Conservation (phyloP, 2,329 filamentous ascomycete species). For the Celoporthe dispersa region DNA sequence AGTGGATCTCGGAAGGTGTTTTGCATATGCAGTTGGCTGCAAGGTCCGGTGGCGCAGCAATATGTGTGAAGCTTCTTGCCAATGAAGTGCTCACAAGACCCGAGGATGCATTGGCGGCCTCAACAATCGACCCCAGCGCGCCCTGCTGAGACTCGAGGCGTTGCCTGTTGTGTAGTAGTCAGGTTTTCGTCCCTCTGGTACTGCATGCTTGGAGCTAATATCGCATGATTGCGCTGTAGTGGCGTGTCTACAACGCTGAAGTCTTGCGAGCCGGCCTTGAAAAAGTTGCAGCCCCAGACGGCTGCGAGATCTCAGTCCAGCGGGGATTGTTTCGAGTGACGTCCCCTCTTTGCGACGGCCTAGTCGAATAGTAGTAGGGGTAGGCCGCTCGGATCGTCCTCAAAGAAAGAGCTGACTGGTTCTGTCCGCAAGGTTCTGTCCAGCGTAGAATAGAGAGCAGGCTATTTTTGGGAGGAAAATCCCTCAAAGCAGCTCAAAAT, state of each 20-base stretch:
- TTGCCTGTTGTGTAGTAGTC: background rate
- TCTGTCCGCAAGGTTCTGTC: background rate
- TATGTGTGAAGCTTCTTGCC: background rate
- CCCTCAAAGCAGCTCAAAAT: slow-evolving; percentile 83
- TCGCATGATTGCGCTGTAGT: background rate
- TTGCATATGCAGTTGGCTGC: slow-evolving; percentile 5
- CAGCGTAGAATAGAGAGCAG: background rate
- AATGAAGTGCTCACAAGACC: background rate
- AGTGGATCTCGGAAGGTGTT: background rate
- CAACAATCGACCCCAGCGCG: background rate
- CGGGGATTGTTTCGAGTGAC: background rate
- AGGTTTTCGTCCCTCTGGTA: background rate
- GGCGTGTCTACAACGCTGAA: background rate
- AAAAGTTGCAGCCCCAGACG: background rate
- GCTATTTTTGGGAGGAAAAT: background rate
- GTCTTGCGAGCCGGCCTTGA: background rate
- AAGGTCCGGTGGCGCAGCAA: slow-evolving; percentile 6
- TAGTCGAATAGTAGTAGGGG: background rate
- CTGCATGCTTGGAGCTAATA: background rate
- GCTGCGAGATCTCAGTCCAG: background rate
- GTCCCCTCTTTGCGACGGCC: background rate
- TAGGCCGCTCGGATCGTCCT: background rate
- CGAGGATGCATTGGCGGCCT: background rate
- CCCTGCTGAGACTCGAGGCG: background rate
- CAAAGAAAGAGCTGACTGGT: background rate